Evolutionary conservation across 306 rosid species (phyloP).

Genomic region (Trichosanthes cucumerina): DNA sequence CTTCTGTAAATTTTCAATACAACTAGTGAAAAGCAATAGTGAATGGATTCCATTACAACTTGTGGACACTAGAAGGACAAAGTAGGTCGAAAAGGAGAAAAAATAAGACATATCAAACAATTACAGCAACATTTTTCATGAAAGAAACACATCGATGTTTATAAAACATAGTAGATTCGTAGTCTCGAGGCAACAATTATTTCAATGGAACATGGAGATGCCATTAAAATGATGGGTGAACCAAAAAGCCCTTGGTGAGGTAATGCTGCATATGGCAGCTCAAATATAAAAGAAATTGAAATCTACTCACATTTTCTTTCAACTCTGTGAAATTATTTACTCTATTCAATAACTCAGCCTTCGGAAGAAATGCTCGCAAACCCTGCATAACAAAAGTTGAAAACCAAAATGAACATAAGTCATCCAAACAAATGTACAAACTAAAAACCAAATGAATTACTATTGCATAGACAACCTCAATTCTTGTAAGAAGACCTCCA

Average conservation of each 20-base stretch:
- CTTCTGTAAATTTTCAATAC: background rate
- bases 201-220: background rate
- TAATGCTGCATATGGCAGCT: background rate
- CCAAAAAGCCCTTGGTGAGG: background rate
- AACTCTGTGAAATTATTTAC: constrained; percentile 66
- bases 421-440: constrained; percentile 5
- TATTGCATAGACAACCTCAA: constrained; percentile 48
- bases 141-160: background rate
- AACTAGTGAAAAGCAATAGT: background rate
- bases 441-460: constrained; percentile 4
- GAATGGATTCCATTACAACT: background rate
- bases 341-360: constrained; percentile 66
- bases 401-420: constrained; percentile 8
- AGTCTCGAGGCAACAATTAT: background rate
- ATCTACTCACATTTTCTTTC: constrained; percentile 59
- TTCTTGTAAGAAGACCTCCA: constrained; percentile 82
- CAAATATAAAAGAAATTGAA: background rate
- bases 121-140: background rate
- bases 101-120: background rate
- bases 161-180: background rate
- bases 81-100: background rate
- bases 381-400: constrained; percentile 46
- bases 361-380: constrained; percentile 80
- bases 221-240: constrained; percentile 9
- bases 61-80: background rate